These are phyloP conservation scores for Zasmidium angulare DNA, from an alignment of 2,329 filamentous ascomycete species.

Conservation along the genomic window DNA sequence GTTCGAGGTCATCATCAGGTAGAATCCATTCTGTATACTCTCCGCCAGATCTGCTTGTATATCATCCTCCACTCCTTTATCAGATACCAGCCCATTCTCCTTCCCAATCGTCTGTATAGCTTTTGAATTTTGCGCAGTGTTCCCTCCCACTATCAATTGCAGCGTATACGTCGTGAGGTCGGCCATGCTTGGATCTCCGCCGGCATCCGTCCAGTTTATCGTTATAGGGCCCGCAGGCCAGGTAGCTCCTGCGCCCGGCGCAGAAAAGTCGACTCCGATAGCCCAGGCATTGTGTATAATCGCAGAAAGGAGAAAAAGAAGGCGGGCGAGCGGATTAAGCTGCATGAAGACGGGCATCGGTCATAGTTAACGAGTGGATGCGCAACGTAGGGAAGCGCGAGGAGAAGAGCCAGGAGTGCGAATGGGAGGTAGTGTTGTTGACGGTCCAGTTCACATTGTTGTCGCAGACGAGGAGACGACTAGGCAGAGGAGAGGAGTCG, in stretches of 20 bases:
- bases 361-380: conserved; percentile 5
- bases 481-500: background rate
- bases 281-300: conserved; percentile 14
- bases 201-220: conserved; percentile 22
- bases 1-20: conserved; percentile 23
- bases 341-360: conserved; percentile 7
- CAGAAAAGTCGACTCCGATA: conserved; percentile 19
- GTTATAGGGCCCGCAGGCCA: conserved; percentile 18
- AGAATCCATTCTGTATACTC: conserved; percentile 25
- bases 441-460: background rate
- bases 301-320: conserved; percentile 14
- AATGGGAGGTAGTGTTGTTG: background rate
- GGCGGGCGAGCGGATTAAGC: conserved; percentile 9
- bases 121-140: conserved; percentile 17
- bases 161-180: conserved; percentile 18
- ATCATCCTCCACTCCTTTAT: conserved; percentile 10
- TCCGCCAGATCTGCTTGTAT: conserved; percentile 19
- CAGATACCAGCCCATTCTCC: conserved; percentile 10
- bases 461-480: background rate
- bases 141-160: conserved; percentile 23
- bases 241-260: conserved; percentile 19
- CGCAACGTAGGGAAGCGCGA: background rate
- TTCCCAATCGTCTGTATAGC: conserved; percentile 18
- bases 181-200: conserved; percentile 17
- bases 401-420: background rate